Evolutionary conservation across 1,139 yeast species (phyloP).

Genomic region (Yamadazyma mexicana): DNA sequence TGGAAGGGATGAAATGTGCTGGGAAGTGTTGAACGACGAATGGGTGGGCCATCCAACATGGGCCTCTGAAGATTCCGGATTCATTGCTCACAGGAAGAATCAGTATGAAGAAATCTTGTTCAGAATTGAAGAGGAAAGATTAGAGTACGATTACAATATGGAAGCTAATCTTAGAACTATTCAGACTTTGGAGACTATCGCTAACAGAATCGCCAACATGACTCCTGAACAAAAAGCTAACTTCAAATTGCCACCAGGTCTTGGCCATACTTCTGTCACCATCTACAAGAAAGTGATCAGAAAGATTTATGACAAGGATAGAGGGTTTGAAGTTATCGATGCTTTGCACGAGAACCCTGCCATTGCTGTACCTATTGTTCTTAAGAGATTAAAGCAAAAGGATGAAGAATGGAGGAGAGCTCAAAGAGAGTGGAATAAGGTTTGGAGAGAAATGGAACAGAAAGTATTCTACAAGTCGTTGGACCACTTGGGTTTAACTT

Average conservation of each 20-base stretch:
- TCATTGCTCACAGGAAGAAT: constrained; percentile 95
- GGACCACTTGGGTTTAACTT: constrained; percentile 93
- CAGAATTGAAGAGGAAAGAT: constrained; percentile 96
- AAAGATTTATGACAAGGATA: constrained; percentile 89
- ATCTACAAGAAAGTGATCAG: constrained; percentile 92
- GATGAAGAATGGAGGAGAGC: constrained; percentile 99
- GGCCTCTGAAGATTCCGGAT: constrained; percentile 99
- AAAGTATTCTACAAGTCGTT: constrained; percentile 89
- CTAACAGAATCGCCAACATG: constrained; percentile 93
- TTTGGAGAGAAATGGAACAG: constrained; percentile 98
- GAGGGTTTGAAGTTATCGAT: constrained; percentile 94
- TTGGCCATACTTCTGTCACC: constrained; percentile 87
- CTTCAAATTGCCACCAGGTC: constrained; percentile 87
- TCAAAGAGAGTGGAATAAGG: constrained; percentile 98
- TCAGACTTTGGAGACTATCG: constrained; percentile 92
- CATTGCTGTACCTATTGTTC: constrained; percentile 89
- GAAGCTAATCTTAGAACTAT: constrained; percentile 93
- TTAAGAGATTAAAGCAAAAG: constrained; percentile 90
- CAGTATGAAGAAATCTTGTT: constrained; percentile 95
- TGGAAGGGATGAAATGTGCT: constrained; percentile 98
- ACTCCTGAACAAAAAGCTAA: constrained; percentile 81
- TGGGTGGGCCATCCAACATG: constrained; percentile 99
- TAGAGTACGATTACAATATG: constrained; percentile 93
- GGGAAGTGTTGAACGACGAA: constrained; percentile 97
- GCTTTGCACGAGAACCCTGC: constrained; percentile 95